Evolutionary conservation across 495 filamentous ascomycete genomes (phyloP), one percentile per base, ranked within the genome.

Genomic region (Hyphodiscus hymeniophilus): DNA sequence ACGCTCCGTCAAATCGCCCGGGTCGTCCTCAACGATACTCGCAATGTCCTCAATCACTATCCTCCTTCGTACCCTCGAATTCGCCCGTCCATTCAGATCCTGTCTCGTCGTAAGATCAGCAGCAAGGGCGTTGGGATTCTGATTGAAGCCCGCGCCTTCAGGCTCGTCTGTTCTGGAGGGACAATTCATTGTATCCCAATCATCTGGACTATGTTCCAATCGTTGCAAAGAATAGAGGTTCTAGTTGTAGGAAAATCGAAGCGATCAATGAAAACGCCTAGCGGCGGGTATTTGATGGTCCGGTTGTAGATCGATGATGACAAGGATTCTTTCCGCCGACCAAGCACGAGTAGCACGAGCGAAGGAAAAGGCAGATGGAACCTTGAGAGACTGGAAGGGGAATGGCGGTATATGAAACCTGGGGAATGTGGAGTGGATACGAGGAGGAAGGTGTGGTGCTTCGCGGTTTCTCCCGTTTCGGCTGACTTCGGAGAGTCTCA

Each of bases 31-130:
- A 3, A 46, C 42, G 8, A 55, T 28, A 33, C 41, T 41, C 43
- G 60, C 53, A 38, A 51, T 47, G 30, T 56, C 53, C 50, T 50
- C 56, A 48, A 60, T 57, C 12, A 57, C 24, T 48, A 58, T 53
- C 35, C 63, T 63, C 33, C 69, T 51, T 48, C 61, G 65, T 39
- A 61, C 60, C 48, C 75, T 61, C n/a, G 67, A 50, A 50, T 79
- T 81, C 20, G 71, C 72, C 52, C 76, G 72, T 38, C 74, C 71
- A 56, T 77, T 73, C 56, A 82, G 56, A 55, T 81, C 77, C 42
- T 73, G 62, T 46, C 75, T 71, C 0, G 77, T 81, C 11, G 76
- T 75, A 16, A 73, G 63, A 48, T 80, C 78, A 2, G 52, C 45
- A 15, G 56, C 31, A 18, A 81, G 63, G 5, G 61, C 57, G 54